These are phyloP conservation scores for Calonectria ilicicola DNA, from an alignment of 2,329 filamentous ascomycete genomes.

Conservation along the genomic window DNA sequence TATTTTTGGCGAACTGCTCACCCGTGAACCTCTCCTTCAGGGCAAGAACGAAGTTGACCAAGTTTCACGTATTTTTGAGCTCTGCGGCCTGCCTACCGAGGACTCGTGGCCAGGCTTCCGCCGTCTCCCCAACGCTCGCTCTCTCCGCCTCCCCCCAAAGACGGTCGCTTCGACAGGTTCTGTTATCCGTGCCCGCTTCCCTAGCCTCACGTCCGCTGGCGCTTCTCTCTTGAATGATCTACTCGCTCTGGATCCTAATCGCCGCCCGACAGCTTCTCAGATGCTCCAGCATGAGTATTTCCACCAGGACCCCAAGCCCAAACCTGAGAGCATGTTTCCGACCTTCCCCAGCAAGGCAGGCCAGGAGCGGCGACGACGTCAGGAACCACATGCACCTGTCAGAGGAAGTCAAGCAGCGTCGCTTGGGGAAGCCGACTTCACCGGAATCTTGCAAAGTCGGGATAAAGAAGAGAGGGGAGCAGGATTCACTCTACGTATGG, in stretches of 20 bases:
- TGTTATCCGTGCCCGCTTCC: conserved; percentile 81
- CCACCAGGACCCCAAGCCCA: conserved; percentile 87
- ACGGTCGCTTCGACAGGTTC: conserved; percentile 56
- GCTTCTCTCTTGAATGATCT: conserved; percentile 76
- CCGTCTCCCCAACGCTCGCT: conserved; percentile 86
- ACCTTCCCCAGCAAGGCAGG: conserved; percentile 97
- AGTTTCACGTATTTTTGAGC: conserved; percentile 86
- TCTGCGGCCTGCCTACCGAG: conserved; percentile 88
- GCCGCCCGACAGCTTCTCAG: conserved; percentile 77
- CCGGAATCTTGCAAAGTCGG: conserved; percentile 76
- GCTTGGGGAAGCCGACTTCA: conserved; percentile 72
- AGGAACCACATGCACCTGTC: conserved; percentile 84
- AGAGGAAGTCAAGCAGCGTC: conserved; percentile 78
- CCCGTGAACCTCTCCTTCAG: conserved; percentile 84
- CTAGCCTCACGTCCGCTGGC: conserved; percentile 82
- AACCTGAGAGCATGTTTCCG: conserved; percentile 92
- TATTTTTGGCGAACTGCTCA: conserved; percentile 92
- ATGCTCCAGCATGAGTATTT: conserved; percentile 89
- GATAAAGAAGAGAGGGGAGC: conserved; percentile 74
- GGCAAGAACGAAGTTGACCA: conserved; percentile 95
- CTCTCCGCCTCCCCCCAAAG: conserved; percentile 77
- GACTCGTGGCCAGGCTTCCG: conserved; percentile 89
- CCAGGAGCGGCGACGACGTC: conserved; percentile 81
- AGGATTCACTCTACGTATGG: conserved; percentile 75
- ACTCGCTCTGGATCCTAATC: conserved; percentile 79